Conservation (phyloP, 495 filamentous ascomycete genomes). For the Podospora anserina region DNA sequence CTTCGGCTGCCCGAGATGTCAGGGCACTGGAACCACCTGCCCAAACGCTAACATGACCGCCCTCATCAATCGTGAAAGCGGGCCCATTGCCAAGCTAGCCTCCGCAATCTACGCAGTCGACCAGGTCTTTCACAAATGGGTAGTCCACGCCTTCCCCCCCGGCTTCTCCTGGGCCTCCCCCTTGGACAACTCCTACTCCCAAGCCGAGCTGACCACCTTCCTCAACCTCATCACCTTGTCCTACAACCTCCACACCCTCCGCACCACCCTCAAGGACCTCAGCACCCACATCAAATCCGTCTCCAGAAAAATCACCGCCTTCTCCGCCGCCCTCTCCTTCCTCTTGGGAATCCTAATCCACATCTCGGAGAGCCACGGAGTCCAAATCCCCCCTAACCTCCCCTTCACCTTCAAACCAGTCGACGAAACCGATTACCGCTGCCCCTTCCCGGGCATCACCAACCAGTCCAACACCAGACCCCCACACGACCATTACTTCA, state of each 20-base stretch:
- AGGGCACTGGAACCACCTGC: neutral
- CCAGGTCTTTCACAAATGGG: neutral
- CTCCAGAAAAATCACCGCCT: neutral
- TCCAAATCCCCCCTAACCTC: neutral
- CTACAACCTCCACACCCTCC: neutral
- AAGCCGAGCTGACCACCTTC: neutral
- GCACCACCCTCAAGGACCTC: neutral
- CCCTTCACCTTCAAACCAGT: neutral
- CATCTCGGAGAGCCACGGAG: neutral
- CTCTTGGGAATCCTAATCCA: neutral
- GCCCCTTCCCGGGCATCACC: neutral
- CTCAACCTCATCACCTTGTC: neutral
- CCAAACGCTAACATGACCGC: neutral
- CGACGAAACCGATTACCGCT: neutral
- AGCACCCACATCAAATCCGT: neutral
- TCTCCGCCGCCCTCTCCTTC: neutral
- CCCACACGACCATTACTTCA: neutral
- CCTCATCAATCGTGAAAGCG: neutral
- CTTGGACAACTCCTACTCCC: neutral
- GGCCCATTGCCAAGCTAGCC: neutral
- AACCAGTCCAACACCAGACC: neutral
- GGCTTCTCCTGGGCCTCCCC: neutral
- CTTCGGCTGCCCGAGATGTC: neutral
- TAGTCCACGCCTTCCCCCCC: neutral
- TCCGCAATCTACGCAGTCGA: neutral